These are phyloP conservation scores for Sarcocystis neurona DNA, from an alignment of 169 alveolate genomes.

Conservation along the genomic window DNA sequence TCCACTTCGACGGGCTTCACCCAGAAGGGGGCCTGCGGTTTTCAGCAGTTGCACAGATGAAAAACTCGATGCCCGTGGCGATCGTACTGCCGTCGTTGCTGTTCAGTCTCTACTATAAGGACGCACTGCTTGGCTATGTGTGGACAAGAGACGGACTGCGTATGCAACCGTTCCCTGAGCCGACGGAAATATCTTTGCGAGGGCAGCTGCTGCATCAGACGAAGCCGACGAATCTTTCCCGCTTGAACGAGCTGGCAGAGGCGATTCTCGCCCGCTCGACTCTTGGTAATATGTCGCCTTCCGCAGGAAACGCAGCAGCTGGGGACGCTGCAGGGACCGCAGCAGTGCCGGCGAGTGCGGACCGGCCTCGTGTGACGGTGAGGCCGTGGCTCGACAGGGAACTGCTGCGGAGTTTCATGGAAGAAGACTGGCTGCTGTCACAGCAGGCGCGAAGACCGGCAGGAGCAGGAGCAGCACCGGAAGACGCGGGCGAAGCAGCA, in stretches of 20 bases:
- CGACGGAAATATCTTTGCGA: not conserved
- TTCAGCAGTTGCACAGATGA: not conserved
- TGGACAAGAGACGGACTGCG: not conserved
- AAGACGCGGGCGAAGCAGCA: no score
- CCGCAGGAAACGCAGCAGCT: not conserved
- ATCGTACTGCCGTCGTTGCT: not conserved
- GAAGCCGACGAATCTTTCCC: not conserved
- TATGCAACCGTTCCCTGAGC: not conserved
- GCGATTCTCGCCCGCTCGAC: not conserved
- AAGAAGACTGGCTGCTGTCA: no score
- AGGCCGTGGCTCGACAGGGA: no score
- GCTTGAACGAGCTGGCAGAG: not conserved
- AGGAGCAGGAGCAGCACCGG: no score
- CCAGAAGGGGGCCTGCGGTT: not conserved
- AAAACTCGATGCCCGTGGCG: not conserved
- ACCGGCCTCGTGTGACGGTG: no score
- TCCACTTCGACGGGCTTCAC: conserved; percentile 1
- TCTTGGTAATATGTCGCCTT: no score
- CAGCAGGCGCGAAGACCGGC: no score
- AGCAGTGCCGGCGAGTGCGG: no score
- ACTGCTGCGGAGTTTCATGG: no score
- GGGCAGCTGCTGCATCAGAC: not conserved
- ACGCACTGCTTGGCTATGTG: conserved; percentile 12
- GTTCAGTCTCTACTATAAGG: not conserved
- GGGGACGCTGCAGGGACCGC: no score